Base-by-base conservation (phyloP, 2,329 filamentous ascomycete species). In the Plenodomus tracheiphilus region DNA sequence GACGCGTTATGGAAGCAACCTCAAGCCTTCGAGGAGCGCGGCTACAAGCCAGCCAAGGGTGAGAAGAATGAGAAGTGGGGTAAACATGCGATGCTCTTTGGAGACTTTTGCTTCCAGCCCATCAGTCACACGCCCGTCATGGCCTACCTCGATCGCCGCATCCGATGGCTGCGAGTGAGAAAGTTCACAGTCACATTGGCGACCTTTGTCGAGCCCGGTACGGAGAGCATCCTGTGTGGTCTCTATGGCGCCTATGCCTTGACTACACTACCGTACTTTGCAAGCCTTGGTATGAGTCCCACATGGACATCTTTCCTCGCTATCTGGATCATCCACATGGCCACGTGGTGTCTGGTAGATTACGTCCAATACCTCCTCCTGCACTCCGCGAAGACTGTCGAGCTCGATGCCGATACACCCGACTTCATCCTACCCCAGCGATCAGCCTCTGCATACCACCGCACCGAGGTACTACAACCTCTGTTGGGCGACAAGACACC, bases 121-220 rank as follows among this genome's bases (percentile, higher is more conserved):
- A 89, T 96, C 74, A 85, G 86, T 3, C 83, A 84, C 58, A 95
- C 96, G 82, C 86, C 87, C 2, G 79, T 96, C 1, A 67, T 71
- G 3, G 86, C 89, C 21, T 97, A 96, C 67, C 81, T 89, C 39
- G 88, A 86, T 4, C 85, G 94, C 11, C 83, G 94, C 19, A 86
- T 92, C 3, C 83, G 94, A 43, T 99, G 94, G 94, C 78, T 97
- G 19, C 84, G 94, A 5, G 95, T 96, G 1, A 81, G 94, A 39
- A 99, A 99, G 71, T 97, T 91, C 77, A 97, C 93, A 0, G 94
- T 99, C 13, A 81, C 90, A 1, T 78, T 88, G 0, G 95, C 94
- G 0, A 97, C 95, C 0, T 77, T 97, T 1, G 89, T 97, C 2
- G 94, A 99, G 68, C 94, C 93, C 0, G 92, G 91, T 2, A 91